These are phyloP conservation scores for Notholithocarpus densiflorus DNA, from an alignment of 306 rosid genomes.

Conservation along the genomic window DNA sequence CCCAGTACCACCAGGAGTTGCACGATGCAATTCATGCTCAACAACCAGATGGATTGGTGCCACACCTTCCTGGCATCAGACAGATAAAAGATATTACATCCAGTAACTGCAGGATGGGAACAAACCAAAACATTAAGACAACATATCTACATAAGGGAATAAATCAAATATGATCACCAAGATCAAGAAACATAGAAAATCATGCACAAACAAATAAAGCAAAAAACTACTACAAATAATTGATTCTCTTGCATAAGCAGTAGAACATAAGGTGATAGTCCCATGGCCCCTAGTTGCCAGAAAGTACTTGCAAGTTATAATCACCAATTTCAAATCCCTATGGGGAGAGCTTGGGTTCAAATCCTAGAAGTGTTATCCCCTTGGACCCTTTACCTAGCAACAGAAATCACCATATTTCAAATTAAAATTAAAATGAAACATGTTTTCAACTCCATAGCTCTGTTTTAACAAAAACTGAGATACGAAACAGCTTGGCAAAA, in stretches of 20 bases:
- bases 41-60: slow-evolving; percentile 88
- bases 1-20: slow-evolving; percentile 99
- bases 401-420: too few species aligned
- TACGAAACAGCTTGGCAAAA: neutral
- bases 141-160: neutral
- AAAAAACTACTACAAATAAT: neutral
- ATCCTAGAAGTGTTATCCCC: too few species aligned
- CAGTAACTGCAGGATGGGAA: neutral
- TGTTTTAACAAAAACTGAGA: neutral
- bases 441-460: neutral
- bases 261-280: neutral
- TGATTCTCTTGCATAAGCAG: neutral
- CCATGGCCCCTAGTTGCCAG: neutral
- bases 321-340: neutral
- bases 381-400: too few species aligned
- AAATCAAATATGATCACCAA: neutral
- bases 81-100: neutral
- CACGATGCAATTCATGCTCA: slow-evolving; percentile 91
- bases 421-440: neutral
- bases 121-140: neutral
- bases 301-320: neutral
- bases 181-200: neutral
- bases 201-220: neutral
- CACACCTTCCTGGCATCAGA: slow-evolving; percentile 76
- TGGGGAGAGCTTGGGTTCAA: too few species aligned